phyloP scores from a whole-genome alignment of 2,329 filamentous ascomycete species.

The Scorias spongiosa region DNA sequence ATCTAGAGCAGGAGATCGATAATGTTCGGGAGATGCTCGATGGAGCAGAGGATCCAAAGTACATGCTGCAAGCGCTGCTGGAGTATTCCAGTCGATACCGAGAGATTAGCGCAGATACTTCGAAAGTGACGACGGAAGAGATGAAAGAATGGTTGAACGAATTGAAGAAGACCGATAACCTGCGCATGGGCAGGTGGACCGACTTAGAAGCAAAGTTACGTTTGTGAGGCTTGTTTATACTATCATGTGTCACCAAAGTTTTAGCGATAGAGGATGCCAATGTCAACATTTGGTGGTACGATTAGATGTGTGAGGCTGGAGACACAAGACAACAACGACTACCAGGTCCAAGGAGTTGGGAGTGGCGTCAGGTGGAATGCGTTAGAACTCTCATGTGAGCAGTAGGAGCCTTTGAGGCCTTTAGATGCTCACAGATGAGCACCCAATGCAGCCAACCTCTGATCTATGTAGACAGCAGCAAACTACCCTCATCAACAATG shows the following conservation, averaged over 20 bases:
- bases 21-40: conserved; percentile 52
- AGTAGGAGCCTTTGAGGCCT: too few relatives aligned
- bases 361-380: too few relatives aligned
- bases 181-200: conserved; percentile 59
- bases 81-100: conserved; percentile 48
- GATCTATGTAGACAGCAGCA: too few relatives aligned
- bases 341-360: too few relatives aligned
- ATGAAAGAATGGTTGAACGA: conserved; percentile 42
- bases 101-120: conserved; percentile 28
- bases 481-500: background rate
- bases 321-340: too few relatives aligned
- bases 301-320: too few relatives aligned
- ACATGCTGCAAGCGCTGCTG: conserved; percentile 77
- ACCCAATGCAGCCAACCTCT: too few relatives aligned
- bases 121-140: conserved; percentile 27
- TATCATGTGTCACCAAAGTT: too few relatives aligned
- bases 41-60: conserved; percentile 60
- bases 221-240: conserved; percentile 14
- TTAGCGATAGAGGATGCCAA: too few relatives aligned
- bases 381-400: too few relatives aligned
- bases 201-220: conserved; percentile 44
- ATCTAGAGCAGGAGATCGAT: conserved; percentile 57
- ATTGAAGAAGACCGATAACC: conserved; percentile 55
- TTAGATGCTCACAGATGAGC: too few relatives aligned
- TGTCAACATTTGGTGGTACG: too few relatives aligned